Conservation (phyloP, 306 rosid species). For the Argentina anserina region DNA sequence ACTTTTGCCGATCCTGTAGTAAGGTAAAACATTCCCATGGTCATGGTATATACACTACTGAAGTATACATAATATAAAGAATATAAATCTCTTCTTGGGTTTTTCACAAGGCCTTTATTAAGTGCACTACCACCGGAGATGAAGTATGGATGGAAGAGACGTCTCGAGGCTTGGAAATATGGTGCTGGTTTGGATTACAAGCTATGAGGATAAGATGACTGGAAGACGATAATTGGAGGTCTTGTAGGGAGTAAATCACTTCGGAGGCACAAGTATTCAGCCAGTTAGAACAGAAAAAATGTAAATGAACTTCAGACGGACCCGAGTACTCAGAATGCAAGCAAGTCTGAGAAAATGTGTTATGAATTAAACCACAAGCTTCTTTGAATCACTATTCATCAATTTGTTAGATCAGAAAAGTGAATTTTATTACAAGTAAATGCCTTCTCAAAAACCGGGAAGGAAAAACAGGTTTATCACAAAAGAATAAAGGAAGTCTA, state of each 20-base stretch:
- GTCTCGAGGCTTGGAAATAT: constrained; percentile 90
- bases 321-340: not conserved
- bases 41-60: not conserved
- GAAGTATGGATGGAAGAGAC: constrained; percentile 67
- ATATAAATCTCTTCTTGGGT: constrained; percentile 17
- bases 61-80: not conserved
- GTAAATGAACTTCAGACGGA: not conserved
- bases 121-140: constrained; percentile 48
- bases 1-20: constrained; percentile 67
- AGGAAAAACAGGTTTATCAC: not conserved
- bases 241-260: too few species aligned
- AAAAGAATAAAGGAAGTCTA: not conserved
- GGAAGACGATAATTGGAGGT: not conserved
- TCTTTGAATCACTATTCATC: not conserved
- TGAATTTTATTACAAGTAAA: not conserved
- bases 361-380: not conserved
- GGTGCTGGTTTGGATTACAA: constrained; percentile 94
- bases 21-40: constrained; percentile 42
- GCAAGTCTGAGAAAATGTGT: not conserved
- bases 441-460: not conserved
- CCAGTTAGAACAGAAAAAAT: too few species aligned
- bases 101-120: constrained; percentile 51
- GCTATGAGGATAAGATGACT: constrained; percentile 34
- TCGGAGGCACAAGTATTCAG: not conserved
- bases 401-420: not conserved